Evolutionary conservation across 345 rosid species (phyloP), one percentile per base, ranked within the genome.

Genomic region (Camelina sativa): DNA sequence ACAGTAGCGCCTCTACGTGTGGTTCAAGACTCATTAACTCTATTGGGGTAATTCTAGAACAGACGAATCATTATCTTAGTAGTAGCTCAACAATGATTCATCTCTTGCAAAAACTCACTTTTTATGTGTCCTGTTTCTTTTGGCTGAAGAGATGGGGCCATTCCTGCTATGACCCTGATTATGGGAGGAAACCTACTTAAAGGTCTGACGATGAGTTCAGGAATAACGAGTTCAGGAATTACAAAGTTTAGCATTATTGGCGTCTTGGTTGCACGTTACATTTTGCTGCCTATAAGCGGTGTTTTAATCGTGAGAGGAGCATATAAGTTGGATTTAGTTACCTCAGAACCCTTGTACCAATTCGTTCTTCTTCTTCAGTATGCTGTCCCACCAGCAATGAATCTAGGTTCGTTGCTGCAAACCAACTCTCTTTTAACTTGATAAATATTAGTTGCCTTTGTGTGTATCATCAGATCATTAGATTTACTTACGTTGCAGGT

Each of bases 361-460:
- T 88, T 90, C 59, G 70, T 90, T 20, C 81, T 78, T 7, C 76
- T 89, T 75, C 85, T 89, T 74, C 96, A 89, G 43, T 87, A 78
- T 69, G 85, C 88, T 6, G 82, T 89, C 22, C 96, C 96, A 10
- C 96, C 96, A 15, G 96, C 92, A 0, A 88, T 90, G 92, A 90
- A 83, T 73, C 72, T 90, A 59, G 91, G 96, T 85, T 59, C 7
- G 60, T 60, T 77, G 11, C 61, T 64, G 6, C 58, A 44, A 34
- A 43, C 43, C 17, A 48, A 32, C 53, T 66, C 53, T 66, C 43
- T 47, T 47, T 57, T 34, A 34, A 34, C 37, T 34, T 34, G 37
- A 34, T 8, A 34, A 1, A 34, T 34, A 34, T 34, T 34, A 34
- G 9, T 34, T 34, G 12, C 44, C 5, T 28, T 41, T 41, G 46